Base-by-base conservation (phyloP, 768 basidiomycete genomes). In the Podaxis mareebaensis region DNA sequence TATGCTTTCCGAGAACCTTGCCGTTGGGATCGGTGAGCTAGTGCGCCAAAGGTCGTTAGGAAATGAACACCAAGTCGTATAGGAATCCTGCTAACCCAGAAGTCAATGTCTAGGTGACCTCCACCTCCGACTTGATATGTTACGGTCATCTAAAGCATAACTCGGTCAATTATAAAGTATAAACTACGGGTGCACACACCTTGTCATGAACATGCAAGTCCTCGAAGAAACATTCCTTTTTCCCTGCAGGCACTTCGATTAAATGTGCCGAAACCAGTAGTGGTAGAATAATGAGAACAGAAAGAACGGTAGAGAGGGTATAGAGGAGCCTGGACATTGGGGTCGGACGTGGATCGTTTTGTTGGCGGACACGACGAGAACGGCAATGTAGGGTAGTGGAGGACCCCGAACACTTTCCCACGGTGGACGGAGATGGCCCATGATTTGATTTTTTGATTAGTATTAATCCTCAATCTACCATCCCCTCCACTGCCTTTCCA, bases 91-190 rank as follows among this genome's bases (percentile, higher is more conserved):
- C 77, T 70, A 67, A 96, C 95, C 91, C 90, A 96, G 73, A 99
- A 99, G 76, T 99, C 96, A 64, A 99, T 93, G 76, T 99, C 97
- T 55, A 99, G 77, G 73, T 98, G 93, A 0, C 97, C 96, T 26
- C 97, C 97, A 49, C 93, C 95, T 58, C 94, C 96, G 6, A 99
- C 97, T 83, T 99, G 97, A 74, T 99, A 99, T 42, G 96, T 97
- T 55, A 99, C 92, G 26, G 96, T 96, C 97, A 99, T 99, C 96
- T 98, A 70, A 26, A 30, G 30, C 38, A 64, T 6, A 51, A 36
- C 20, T 61, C 44, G 66, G 67, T 24, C 58, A 60, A 33, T 26
- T 20, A 58, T 8, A 53, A 22, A 15, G 24, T 15, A 54, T 17
- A 26, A 64, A 20, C 51, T 42, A 48, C 33, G 39, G 5, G 51